Base-by-base conservation (phyloP, 805 yeast genomes). In the Ogataea saltuana region DNA sequence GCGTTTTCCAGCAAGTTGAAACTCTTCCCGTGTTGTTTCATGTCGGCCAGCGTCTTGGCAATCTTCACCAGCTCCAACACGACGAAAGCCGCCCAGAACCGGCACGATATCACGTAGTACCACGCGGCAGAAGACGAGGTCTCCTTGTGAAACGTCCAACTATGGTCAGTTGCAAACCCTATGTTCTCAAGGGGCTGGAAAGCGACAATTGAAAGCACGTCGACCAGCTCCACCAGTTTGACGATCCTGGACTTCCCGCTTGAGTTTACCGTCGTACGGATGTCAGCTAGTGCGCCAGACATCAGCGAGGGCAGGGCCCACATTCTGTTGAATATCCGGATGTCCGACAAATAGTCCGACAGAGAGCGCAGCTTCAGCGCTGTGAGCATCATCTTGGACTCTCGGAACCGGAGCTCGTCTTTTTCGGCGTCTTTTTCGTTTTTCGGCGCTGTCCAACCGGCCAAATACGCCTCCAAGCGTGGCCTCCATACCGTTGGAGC, bases 181-280 rank as follows among this genome's bases (percentile, higher is more conserved):
- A 61, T 45, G 25, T 65, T 66, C 46, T 67, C 71, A 18, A 65
- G 44, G 6, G 69, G 64, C 48, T 67, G 71, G 42, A 55, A 61
- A 1, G 53, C 45, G 12, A 59, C 55, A 20, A 61, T 58, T 10
- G 63, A 50, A 4, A 60, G 40, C 4, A 56, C 49, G 37, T 55
- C 60, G 4, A 58, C 9, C n/a, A 54, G n/a, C 42, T 57, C 58
- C 39, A 55, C 42, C 17, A 44, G 9, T 19, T n/a, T n/a, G n/a
- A n/a, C n/a, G n/a, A n/a, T n/a, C n/a, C 38, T 33, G 4, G 55
- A 45, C 16, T 49, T 44, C 7, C 44, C 38, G 1, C 25, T 10
- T 4, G 50, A 30, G 11, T 25, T 9, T n/a, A 31, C 6, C 7
- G 53, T 40, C n/a, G 39, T 7, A 23, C 33, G 42, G 5, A 58